Evolutionary conservation across 2,329 filamentous ascomycete genomes (phyloP).

Genomic region (Colletotrichum eremochloae): DNA sequence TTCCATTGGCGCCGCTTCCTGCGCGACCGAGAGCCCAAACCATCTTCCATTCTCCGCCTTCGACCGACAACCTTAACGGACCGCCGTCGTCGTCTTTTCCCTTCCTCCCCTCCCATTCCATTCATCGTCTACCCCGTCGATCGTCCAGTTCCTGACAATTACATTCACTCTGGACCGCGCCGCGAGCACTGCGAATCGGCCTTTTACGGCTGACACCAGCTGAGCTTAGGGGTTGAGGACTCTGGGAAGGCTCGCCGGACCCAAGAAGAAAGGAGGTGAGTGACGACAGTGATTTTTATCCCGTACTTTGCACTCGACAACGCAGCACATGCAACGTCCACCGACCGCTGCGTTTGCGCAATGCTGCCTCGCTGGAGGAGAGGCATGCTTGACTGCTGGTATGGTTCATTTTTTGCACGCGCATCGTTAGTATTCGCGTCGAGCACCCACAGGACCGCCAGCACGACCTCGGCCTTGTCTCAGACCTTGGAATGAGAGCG

Average conservation of each 20-base stretch:
- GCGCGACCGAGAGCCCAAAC: slow-evolving; percentile 43
- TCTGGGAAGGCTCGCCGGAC: slow-evolving; percentile 44
- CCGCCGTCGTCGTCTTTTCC: slow-evolving; percentile 31
- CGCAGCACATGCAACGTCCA: not conserved
- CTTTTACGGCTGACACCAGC: slow-evolving; percentile 47
- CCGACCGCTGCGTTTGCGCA: slow-evolving; percentile 11
- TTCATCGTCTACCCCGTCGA: slow-evolving; percentile 39
- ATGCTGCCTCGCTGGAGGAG: slow-evolving; percentile 12
- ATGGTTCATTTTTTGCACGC: slow-evolving; percentile 19
- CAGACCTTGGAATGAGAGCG: slow-evolving; percentile 43
- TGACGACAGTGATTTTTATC: slow-evolving; percentile 27
- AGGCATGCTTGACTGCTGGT: slow-evolving; percentile 15
- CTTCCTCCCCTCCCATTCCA: slow-evolving; percentile 28
- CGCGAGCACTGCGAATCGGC: slow-evolving; percentile 42
- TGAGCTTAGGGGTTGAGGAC: slow-evolving; percentile 47
- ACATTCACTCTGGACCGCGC: slow-evolving; percentile 39
- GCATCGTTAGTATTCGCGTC: slow-evolving; percentile 24
- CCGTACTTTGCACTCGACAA: not conserved
- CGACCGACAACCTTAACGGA: slow-evolving; percentile 38
- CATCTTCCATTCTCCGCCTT: slow-evolving; percentile 42
- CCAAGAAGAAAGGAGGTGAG: slow-evolving; percentile 40
- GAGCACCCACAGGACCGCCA: slow-evolving; percentile 13
- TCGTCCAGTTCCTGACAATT: slow-evolving; percentile 26
- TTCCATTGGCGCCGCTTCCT: slow-evolving; percentile 42
- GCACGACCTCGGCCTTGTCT: slow-evolving; percentile 40